These are phyloP conservation scores for Stramenopiles sp. DNA, from an alignment of 352 stramenopile species.

Conservation along the genomic window DNA sequence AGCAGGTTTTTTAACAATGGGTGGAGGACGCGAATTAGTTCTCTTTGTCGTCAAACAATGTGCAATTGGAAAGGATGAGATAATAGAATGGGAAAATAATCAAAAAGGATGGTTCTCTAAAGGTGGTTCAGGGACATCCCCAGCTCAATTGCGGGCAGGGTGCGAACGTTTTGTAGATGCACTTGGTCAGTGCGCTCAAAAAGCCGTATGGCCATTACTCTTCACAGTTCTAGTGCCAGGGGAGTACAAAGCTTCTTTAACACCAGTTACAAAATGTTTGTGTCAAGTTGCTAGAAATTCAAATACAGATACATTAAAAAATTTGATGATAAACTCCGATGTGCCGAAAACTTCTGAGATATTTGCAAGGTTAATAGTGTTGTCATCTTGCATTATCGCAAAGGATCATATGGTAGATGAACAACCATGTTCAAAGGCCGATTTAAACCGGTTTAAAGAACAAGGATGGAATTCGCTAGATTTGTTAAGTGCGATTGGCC, in stretches of 20 bases:
- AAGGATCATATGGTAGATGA: background rate
- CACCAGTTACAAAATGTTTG: background rate
- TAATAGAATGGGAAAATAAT: background rate
- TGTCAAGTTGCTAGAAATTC: background rate
- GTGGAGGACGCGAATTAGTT: background rate
- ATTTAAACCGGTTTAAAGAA: background rate
- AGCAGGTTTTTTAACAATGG: background rate
- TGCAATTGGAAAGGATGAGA: background rate
- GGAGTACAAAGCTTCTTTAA: background rate
- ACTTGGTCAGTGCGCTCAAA: background rate
- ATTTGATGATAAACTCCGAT: background rate
- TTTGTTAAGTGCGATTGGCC: background rate
- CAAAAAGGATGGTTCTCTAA: background rate
- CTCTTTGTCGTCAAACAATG: background rate
- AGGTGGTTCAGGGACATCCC: background rate
- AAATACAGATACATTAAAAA: background rate
- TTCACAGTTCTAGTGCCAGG: background rate
- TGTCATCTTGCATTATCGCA: background rate
- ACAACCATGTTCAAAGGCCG: background rate
- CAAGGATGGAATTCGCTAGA: background rate
- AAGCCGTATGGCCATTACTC: background rate
- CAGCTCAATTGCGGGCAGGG: background rate
- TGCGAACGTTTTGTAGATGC: background rate
- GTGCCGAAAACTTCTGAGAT: background rate
- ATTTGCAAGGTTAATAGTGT: background rate